Evolutionary conservation across 2,329 filamentous ascomycete genomes (phyloP), one percentile per base, ranked within the genome.

Genomic region (Endocalyx cinctus): DNA sequence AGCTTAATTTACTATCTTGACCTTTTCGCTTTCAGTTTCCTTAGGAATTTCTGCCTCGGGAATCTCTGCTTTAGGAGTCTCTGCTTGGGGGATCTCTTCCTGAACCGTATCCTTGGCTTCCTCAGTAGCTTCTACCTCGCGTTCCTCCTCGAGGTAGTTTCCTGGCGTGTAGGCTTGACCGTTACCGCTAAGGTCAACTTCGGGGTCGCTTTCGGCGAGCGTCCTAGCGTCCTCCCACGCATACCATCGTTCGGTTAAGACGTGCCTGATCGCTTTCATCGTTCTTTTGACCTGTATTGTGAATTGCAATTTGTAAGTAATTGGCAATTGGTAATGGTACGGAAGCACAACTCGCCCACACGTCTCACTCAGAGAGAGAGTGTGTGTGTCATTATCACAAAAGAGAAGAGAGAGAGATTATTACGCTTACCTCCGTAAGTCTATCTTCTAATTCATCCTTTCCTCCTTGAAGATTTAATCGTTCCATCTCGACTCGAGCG

Each of bases 231-330:
- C 84, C 53, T 86, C 74, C 84, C 87, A 97, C 8, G 85, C 76
- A 63, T 95, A 90, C 66, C 79, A 92, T 51, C 90, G 76, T 64
- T 96, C 89, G 22, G 86, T 90, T 52, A 97, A 67, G 31, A 82
- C 76, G 47, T 92, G 84, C 66, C 87, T 87, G 61, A 97, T 94
- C 28, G 74, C 71, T 52, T 78, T 76, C 76, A 90, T 87, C 16
- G 90, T 96, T 57, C 69, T 67, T 48, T 72, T 72, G 39, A 94
- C 75, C 87, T 94, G 52, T 36, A 33, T 16, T 10, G 18, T 16
- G 27, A 22, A 31, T 20, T 27, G 8, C 35, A 13, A 16, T 10
- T 14, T 47, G 37, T n/a, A n/a, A n/a, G n/a, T n/a, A n/a, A n/a
- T n/a, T n/a, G n/a, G n/a, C n/a, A n/a, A n/a, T n/a, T n/a, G n/a